Evolutionary conservation across 2,329 filamentous ascomycete species (phyloP), one percentile per base, ranked within the genome.

Genomic region (Xylariales sp.): DNA sequence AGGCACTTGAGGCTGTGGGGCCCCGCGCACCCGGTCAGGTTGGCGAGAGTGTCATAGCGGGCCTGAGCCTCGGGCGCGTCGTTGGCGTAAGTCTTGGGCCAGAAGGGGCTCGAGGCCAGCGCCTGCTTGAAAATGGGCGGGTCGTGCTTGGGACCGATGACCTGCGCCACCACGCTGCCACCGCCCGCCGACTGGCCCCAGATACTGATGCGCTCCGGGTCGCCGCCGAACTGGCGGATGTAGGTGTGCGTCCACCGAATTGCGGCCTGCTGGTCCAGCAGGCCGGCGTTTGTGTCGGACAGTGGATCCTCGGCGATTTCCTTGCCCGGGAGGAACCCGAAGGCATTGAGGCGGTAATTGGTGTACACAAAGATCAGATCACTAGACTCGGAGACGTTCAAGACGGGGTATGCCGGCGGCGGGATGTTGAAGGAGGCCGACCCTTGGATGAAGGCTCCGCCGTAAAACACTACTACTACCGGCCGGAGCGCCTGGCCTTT

Each of bases 381-480:
- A 41, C 74, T 74, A 4, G 54, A 42, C 2, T 51, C 46, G 18
- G 69, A 74, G 4, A 70, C 72, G 45, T 81, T 78, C 4, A 83
- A 60, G 4, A 79, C 63, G 0, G 76, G 78, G 48, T 74, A 82
- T 2, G 66, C 73, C 1, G 68, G 59, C 3, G 78, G 77, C 4
- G 76, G 77, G 6, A 81, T 62, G 6, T 53, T 56, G 49, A 81
- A 76, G 25, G 61, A 67, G 0, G 73, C 78, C 20, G 65, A 66
- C 6, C 78, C 79, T 51, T 75, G 61, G 35, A 81, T 74, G 57
- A 77, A 83, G 3, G 66, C 79, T 11, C 78, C 78, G 37, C 78
- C 78, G 50, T 76, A 79, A 51, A 78, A 81, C 4, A 70, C 69
- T 4, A 82, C 68, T 1, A 83, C 65, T 0, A 83, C 77, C 0